Conservation (phyloP, 2,329 filamentous ascomycete genomes). For the Curvularia spicifera region DNA sequence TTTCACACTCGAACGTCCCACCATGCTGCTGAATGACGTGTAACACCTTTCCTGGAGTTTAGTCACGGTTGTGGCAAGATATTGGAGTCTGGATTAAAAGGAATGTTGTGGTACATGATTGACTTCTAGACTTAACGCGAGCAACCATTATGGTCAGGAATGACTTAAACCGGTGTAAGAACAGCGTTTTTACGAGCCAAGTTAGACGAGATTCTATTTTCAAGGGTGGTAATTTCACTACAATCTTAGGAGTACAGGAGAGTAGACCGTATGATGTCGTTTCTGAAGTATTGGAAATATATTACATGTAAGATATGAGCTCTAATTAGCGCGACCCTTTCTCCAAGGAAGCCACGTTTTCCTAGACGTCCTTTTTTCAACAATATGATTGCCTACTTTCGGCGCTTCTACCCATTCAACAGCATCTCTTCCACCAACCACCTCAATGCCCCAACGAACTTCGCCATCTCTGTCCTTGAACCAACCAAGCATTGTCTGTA, state of each 20-base stretch:
- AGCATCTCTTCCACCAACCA: conserved; percentile 25
- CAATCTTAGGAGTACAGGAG: background rate
- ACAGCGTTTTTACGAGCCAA: background rate
- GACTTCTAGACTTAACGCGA: background rate
- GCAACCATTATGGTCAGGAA: background rate
- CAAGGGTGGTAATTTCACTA: background rate
- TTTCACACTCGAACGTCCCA: background rate
- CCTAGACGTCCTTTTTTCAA: background rate
- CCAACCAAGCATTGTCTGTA: conserved; percentile 29
- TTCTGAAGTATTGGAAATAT: background rate
- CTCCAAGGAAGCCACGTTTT: background rate
- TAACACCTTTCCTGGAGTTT: background rate
- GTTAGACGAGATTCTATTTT: background rate
- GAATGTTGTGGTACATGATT: background rate
- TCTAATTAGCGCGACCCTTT: background rate
- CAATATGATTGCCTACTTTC: background rate
- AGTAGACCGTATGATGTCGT: background rate
- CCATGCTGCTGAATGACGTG: background rate
- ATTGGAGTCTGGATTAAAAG: background rate
- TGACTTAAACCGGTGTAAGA: background rate
- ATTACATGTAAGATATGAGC: background rate
- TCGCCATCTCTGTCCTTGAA: conserved; percentile 28
- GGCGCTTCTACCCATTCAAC: conserved; percentile 1
- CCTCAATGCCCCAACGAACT: conserved; percentile 32
- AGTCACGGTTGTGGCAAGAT: background rate